Conservation (phyloP, 805 yeast genomes). For the Wickerhamiella spandovensis region DNA sequence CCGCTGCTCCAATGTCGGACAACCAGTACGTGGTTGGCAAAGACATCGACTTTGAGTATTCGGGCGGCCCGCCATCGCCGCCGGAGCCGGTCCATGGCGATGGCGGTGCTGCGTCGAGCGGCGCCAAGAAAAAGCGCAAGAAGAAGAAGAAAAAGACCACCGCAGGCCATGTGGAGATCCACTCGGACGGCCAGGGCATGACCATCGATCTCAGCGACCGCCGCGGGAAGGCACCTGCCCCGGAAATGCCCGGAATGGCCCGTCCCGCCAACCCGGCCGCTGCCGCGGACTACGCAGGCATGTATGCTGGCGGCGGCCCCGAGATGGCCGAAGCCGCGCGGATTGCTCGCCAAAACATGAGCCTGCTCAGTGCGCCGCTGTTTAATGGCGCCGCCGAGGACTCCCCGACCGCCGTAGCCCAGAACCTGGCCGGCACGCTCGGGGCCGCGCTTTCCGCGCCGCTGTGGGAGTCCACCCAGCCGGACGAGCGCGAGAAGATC, state of each 20-base stretch:
- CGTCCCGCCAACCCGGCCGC: background rate
- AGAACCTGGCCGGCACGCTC: background rate
- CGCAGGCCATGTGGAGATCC: constrained; percentile 32
- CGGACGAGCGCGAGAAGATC: constrained; percentile 26
- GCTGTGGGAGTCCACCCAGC: background rate
- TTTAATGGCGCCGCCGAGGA: background rate
- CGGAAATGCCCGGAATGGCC: background rate
- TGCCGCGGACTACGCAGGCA: background rate
- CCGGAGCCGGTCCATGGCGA: background rate
- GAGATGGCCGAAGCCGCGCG: background rate
- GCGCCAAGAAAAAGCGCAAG: constrained; percentile 9
- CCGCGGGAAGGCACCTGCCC: background rate
- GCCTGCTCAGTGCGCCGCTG: background rate
- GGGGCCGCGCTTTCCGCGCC: background rate
- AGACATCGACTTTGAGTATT: constrained; percentile 14
- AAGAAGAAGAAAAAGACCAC: constrained; percentile 12
- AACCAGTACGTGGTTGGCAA: constrained; percentile 18
- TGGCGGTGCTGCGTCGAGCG: background rate
- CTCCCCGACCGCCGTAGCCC: background rate
- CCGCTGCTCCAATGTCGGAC: constrained; percentile 12
- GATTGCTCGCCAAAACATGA: background rate
- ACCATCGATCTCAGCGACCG: constrained; percentile 38
- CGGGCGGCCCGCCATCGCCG: background rate
- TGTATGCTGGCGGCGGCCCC: background rate
- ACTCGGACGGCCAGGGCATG: constrained; percentile 53